Evolutionary conservation across 164 flowering plant genomes (phyloP).

Genomic region (Chimonanthus salicifolius): DNA sequence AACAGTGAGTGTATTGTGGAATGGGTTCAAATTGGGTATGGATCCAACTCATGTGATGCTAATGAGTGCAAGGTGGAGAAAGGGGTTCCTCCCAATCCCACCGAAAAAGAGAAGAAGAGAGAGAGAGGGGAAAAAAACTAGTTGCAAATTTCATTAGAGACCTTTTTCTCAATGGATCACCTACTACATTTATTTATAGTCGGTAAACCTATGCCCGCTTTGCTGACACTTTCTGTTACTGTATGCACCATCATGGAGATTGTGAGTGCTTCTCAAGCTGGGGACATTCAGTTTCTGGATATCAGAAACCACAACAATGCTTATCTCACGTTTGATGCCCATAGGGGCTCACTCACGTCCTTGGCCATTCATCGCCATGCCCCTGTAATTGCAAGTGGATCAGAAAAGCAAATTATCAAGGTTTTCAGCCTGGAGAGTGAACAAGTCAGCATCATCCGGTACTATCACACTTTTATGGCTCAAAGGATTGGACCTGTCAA

Average conservation of each 20-base stretch:
- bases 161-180: too few relatives aligned
- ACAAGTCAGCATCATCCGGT: conserved; percentile 61
- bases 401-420: conserved; percentile 81
- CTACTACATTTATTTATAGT: too few relatives aligned
- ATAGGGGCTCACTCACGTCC: conserved; percentile 86
- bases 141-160: too few relatives aligned
- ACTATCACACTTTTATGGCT: conserved; percentile 73
- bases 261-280: conserved; percentile 95
- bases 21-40: too few relatives aligned
- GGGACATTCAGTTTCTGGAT: conserved; percentile 88
- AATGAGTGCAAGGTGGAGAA: too few relatives aligned
- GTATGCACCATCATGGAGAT: conserved; percentile 14
- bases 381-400: conserved; percentile 91
- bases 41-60: too few relatives aligned
- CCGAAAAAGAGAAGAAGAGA: too few relatives aligned
- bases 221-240: too few relatives aligned
- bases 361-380: conserved; percentile 92
- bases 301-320: conserved; percentile 47
- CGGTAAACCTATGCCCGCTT: too few relatives aligned
- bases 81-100: too few relatives aligned
- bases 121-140: too few relatives aligned
- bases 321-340: conserved; percentile 77
- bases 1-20: too few relatives aligned
- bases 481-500: conserved; percentile 93
- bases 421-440: conserved; percentile 73